Base-by-base conservation (phyloP, 345 rosid genomes). In the Microcos paniculata region DNA sequence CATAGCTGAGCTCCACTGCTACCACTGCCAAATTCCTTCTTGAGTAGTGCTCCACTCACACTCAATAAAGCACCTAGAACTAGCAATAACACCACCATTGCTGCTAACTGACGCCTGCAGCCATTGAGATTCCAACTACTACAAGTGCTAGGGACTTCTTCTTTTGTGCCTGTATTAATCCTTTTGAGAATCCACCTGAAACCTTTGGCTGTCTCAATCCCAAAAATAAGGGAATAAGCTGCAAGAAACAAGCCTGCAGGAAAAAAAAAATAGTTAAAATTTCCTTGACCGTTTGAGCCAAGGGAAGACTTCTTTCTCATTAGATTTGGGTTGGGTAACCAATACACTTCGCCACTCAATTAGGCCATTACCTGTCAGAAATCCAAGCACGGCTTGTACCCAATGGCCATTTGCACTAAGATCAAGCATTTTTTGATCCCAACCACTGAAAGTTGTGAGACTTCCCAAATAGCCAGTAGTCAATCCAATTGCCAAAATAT, bases 391-490 rank as follows among this genome's bases (percentile, higher is more conserved):
- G 18, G 97, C 81, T 78, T 80, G 80, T 48, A 88, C 81, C 98
- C 98, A 96, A 69, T 85, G 83, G 82, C 94, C 97, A 78, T 87
- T 74, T 30, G 80, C 84, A 69, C 87, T 86, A 67, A 96, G 94
- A 79, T 93, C 97, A 35, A 96, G 93, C 97, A 96, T 96, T 81
- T 93, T 88, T 80, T 96, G 99, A 77, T 92, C 90, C 99, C 99
- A 96, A 28, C 96, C 94, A 49, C 99, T 96, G 82, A 96, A 96
- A 51, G 99, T 96, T n/a, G 98, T 92, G 68, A 96, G 85, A 82
- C 98, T 91, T 71, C 98, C 99, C 80, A 90, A 77, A 79, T 91
- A 96, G 67, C 99, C 98, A 16, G 99, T 96, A 6, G 92, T 81
- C 80, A 93, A 57, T 45, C 97, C 99, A 40, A 93, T 87, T 16